Evolutionary conservation across 2,329 filamentous ascomycete genomes (phyloP).

Genomic region (Calonectria montana): DNA sequence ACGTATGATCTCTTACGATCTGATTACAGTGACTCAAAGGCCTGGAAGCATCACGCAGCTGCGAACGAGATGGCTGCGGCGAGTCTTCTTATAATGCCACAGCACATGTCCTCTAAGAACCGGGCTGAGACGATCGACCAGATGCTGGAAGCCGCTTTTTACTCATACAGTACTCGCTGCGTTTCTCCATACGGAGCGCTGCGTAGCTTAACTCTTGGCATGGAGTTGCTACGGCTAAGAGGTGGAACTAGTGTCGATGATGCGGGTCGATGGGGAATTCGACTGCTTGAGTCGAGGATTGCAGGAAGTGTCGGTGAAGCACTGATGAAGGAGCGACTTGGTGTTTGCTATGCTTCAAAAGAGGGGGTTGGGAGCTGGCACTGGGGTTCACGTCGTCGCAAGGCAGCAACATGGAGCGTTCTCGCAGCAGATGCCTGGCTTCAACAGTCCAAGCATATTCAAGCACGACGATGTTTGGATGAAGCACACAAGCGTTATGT

Average conservation of each 20-base stretch:
- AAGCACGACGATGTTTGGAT: conserved; percentile 82
- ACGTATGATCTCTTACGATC: conserved; percentile 91
- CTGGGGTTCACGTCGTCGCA: conserved; percentile 80
- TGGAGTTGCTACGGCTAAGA: conserved; percentile 85
- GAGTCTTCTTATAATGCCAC: conserved; percentile 81
- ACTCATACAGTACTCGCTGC: conserved; percentile 91
- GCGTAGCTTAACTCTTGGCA: conserved; percentile 78
- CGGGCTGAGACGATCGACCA: conserved; percentile 85
- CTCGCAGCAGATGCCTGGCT: conserved; percentile 89
- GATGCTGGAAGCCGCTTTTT: conserved; percentile 89
- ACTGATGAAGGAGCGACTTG: conserved; percentile 86
- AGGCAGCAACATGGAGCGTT: conserved; percentile 90
- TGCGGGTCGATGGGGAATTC: conserved; percentile 85
- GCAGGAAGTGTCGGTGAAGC: conserved; percentile 82
- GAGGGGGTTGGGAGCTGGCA: conserved; percentile 72
- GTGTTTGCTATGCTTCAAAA: conserved; percentile 84
- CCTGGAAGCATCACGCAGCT: conserved; percentile 94
- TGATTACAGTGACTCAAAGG: conserved; percentile 95
- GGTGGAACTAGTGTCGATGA: conserved; percentile 86
- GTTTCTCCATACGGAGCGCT: conserved; percentile 82
- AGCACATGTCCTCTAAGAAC: conserved; percentile 77
- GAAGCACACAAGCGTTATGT: conserved; percentile 71
- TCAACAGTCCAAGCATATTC: conserved; percentile 77
- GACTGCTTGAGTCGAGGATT: conserved; percentile 82
- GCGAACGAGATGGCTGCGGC: conserved; percentile 95